These are phyloP conservation scores for Colletotrichum tropicicola DNA, from an alignment of 2,329 filamentous ascomycete species.

Conservation along the genomic window DNA sequence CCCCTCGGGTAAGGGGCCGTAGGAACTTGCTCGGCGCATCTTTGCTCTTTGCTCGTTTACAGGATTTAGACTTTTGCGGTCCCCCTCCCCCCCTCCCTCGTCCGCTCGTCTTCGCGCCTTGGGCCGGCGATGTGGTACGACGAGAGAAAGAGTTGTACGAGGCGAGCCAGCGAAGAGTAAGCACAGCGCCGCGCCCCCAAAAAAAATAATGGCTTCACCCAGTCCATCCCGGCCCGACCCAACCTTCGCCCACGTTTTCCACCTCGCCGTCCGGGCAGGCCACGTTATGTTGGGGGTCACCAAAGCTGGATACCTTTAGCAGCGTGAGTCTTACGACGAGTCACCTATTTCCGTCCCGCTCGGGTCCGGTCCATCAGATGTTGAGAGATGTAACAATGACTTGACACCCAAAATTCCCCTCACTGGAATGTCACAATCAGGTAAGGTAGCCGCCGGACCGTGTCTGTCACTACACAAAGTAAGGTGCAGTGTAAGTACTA, in stretches of 20 bases:
- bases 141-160: neutral
- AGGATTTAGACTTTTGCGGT: slow-evolving; percentile 4
- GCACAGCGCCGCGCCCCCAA: neutral
- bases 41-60: too few species aligned
- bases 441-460: neutral
- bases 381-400: neutral
- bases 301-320: neutral
- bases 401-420: neutral
- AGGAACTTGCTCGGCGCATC: too few species aligned
- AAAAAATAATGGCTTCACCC: neutral
- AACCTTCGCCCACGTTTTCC: slow-evolving; percentile 3
- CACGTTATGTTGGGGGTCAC: neutral
- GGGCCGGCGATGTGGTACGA: neutral
- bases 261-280: neutral
- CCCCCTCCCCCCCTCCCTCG: neutral
- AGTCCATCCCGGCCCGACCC: neutral
- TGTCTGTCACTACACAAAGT: too few species aligned
- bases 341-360: neutral
- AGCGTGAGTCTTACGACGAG: neutral
- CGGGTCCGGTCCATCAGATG: neutral
- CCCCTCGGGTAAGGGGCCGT: too few species aligned
- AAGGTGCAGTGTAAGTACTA: too few species aligned
- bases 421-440: neutral
- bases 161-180: neutral
- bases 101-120: slow-evolving; percentile 23